Percentiles rank a stretch among this genome's conserved stretches.
Conservation (phyloP, 2,329 filamentous ascomycete genomes). For the Botrytis elliptica region DNA sequence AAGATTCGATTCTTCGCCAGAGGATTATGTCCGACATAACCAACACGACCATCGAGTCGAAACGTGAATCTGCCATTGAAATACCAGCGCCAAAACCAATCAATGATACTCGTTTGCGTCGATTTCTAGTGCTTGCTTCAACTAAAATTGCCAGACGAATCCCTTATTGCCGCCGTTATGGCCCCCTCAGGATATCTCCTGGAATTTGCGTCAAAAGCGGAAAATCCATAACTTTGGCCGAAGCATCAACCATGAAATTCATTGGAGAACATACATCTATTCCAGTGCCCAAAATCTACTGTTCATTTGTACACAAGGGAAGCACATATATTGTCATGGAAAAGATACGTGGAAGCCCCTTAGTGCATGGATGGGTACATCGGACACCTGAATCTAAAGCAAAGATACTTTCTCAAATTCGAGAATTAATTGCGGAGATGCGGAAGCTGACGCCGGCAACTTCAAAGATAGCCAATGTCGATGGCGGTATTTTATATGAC, state of each 20-base stretch:
- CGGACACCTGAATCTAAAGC: constrained; percentile 36
- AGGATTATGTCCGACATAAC: not conserved
- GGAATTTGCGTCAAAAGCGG: constrained; percentile 38
- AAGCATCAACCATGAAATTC: constrained; percentile 41
- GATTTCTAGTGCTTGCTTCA: not conserved
- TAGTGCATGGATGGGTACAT: not conserved
- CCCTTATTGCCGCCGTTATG: no score
- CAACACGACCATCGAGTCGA: not conserved
- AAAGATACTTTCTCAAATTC: constrained; percentile 39
- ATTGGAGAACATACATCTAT: constrained; percentile 41
- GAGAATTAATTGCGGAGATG: constrained; percentile 27
- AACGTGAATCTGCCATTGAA: not conserved
- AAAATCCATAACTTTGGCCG: constrained; percentile 33
- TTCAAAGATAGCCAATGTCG: not conserved
- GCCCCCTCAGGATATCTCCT: no score
- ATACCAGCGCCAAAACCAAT: not conserved
- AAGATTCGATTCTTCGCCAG: not conserved
- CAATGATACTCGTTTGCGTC: not conserved
- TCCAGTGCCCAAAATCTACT: constrained; percentile 41
- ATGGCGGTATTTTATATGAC: constrained; percentile 15
- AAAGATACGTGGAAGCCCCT: constrained; percentile 36
- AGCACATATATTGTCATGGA: constrained; percentile 43
- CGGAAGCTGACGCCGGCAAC: not conserved
- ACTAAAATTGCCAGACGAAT: no score
- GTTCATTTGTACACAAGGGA: constrained; percentile 38